Evolutionary conservation across 768 basidiomycete genomes (phyloP), one percentile per base, ranked within the genome.

Genomic region (Hygrophoropsis aurantiaca): DNA sequence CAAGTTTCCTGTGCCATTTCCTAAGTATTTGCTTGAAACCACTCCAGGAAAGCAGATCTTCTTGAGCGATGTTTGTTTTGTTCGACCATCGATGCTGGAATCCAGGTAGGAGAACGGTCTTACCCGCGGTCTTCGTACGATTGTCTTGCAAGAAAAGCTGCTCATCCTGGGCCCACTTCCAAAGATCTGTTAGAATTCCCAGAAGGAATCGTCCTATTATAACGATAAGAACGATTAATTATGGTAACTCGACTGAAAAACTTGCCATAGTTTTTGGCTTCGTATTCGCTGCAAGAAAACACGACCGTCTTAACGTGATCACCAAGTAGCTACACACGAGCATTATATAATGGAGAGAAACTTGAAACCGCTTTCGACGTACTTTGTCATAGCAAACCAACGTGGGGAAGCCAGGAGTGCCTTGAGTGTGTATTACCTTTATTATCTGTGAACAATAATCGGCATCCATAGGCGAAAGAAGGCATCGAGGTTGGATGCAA

Each of bases 391-490:
- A 97, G 50, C 87, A 84, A 60, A 81, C 78, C 10, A 97, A 65
- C 0, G 93, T 93, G 30, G 87, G 84, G 64, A 97, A 99, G 2
- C 87, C 86, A 8, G 84, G 81, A 1, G 94, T 94, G n/a, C 91
- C 94, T 61, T 86, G 81, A 11, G 80, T 77, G 56, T 99, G 97
- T 50, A 97, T 73, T 11, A 86, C 76, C 60, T 87, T 87, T 64
- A 98, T 87, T 58, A 98, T 86, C 54, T 91, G 88, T 2, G 91
- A 87, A 47, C 92, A 93, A 56, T 85, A 99, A 46, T 95, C 87
- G 20, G 97, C 95, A 65, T 99, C 97, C 82, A 94, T 90, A 0
- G 94, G 94, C 0, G 95, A 95, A n/a, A 97, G 71, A 33, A 97
- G 72, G 54, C 87, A 88, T 23, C 97, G 83, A 10, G 97, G 95